Evolutionary conservation across 768 basidiomycete species (phyloP).

Genomic region (Mycena epipterygia): DNA sequence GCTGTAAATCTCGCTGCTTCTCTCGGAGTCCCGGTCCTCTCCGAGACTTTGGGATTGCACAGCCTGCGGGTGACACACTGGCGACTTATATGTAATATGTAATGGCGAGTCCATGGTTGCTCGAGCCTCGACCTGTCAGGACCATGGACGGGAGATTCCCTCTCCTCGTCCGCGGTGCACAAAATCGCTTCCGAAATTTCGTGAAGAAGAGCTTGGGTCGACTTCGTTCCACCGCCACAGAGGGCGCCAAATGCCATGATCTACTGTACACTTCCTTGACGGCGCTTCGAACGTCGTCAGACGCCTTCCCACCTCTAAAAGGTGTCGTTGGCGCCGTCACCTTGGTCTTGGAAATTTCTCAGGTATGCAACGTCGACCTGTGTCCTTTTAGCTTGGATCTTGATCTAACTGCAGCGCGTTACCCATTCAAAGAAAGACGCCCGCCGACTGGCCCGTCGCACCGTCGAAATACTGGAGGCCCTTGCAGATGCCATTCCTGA

Average conservation of each 20-base stretch:
- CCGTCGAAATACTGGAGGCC: not conserved
- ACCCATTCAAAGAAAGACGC: constrained; percentile 9
- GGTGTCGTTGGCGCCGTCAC: constrained; percentile 18
- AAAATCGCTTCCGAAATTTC: not conserved
- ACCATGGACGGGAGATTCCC: not conserved
- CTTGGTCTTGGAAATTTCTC: constrained; percentile 6
- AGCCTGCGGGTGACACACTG: too few relatives aligned
- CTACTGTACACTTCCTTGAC: constrained; percentile 16
- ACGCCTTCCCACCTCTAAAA: constrained; percentile 16
- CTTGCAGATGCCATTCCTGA: not conserved
- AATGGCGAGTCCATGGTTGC: too few relatives aligned
- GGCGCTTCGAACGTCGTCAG: constrained; percentile 14
- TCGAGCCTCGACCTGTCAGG: too few relatives aligned
- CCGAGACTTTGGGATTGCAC: too few relatives aligned
- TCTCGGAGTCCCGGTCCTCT: too few relatives aligned
- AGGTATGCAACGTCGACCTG: not conserved
- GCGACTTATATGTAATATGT: too few relatives aligned
- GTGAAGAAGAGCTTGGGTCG: not conserved
- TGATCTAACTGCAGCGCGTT: not conserved
- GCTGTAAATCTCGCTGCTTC: too few relatives aligned
- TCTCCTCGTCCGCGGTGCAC: not conserved
- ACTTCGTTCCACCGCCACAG: not conserved
- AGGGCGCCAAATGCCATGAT: constrained; percentile 9
- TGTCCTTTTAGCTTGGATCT: not conserved
- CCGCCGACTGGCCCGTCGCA: not conserved